Base-by-base conservation (phyloP, 352 stramenopile genomes). In the Phytophthora ohioensis region DNA sequence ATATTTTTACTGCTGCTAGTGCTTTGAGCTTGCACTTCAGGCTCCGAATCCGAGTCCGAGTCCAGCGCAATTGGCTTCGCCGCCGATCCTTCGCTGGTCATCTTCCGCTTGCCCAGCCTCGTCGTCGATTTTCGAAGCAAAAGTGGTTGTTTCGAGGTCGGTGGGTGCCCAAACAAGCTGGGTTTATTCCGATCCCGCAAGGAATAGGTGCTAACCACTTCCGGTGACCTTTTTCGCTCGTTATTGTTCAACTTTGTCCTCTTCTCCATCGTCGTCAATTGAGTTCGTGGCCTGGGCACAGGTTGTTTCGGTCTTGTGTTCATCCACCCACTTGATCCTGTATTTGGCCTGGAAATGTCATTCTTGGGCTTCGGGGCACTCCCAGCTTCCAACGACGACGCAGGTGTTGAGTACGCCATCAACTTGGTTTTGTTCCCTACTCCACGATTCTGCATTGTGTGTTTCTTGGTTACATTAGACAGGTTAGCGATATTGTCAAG, bases 21-120 rank as follows among this genome's bases (percentile, higher is more conserved):
- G 17, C 11, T 58, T 41, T 45, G n/a, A 4, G 49, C 12, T 15
- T 69, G 46, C 12, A 41, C 57, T 64, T 73, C 61, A 4, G 36
- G 31, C 6, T 82, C 79, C 7, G 64, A 62, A 2, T 82, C 79
- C 7, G 64, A 62, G 2, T 82, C 79, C 7, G 79, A 80, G 35
- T 87, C 81, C 47, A 89, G 51, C 7, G 81, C 55, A 65, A 89
- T 89, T 13, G 81, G 81, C 38, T 86, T 73, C 15, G 71, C 60
- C n/a, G 77, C 81, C 7, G 79, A 80, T 30, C 70, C 73, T 54
- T 78, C 68, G 8, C 45, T 76, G 31, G 39, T 82, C 36, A 60
- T 52, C 48, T 69, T 76, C 3, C 71, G 45, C 47, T 81, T 80
- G 13, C 57, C 69, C 2, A 77, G 32, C 10, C 48, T 69, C 30